phyloP scores from a whole-genome alignment of 2,329 filamentous ascomycete genomes.

The Chlorencoelia australis region DNA sequence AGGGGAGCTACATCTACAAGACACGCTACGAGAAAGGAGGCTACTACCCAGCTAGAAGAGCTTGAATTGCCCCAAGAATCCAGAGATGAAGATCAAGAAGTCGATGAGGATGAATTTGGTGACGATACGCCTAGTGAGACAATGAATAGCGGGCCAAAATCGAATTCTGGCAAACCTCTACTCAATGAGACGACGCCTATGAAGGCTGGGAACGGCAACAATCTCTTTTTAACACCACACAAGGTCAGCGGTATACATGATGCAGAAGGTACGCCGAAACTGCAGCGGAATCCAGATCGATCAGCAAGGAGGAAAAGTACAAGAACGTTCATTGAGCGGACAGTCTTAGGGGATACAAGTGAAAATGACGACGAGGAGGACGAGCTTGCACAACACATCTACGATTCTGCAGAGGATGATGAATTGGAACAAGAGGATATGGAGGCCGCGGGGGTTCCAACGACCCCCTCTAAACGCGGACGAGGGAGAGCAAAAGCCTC shows the following conservation, averaged over 20 bases:
- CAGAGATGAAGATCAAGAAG: too few species aligned
- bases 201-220: constrained; percentile 15
- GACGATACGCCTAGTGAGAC: too few species aligned
- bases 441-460: constrained; percentile 26
- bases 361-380: constrained; percentile 66
- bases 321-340: constrained; percentile 62
- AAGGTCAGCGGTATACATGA: constrained; percentile 12
- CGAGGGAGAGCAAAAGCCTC: constrained; percentile 35
- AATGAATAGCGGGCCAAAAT: too few species aligned
- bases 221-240: constrained; percentile 23
- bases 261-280: constrained; percentile 18
- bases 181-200: constrained; percentile 17
- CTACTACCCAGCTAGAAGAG: too few species aligned
- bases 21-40: too few species aligned
- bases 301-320: constrained; percentile 84
- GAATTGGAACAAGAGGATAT: constrained; percentile 27
- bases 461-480: constrained; percentile 43
- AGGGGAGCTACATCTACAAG: too few species aligned
- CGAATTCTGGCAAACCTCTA: too few species aligned
- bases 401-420: constrained; percentile 43
- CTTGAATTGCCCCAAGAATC: too few species aligned
- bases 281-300: constrained; percentile 49
- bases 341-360: constrained; percentile 50
- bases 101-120: too few species aligned
- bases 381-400: constrained; percentile 58